These are phyloP conservation scores for Globisporangium paroecandrum DNA, from an alignment of 352 stramenopile genomes.

Conservation along the genomic window DNA sequence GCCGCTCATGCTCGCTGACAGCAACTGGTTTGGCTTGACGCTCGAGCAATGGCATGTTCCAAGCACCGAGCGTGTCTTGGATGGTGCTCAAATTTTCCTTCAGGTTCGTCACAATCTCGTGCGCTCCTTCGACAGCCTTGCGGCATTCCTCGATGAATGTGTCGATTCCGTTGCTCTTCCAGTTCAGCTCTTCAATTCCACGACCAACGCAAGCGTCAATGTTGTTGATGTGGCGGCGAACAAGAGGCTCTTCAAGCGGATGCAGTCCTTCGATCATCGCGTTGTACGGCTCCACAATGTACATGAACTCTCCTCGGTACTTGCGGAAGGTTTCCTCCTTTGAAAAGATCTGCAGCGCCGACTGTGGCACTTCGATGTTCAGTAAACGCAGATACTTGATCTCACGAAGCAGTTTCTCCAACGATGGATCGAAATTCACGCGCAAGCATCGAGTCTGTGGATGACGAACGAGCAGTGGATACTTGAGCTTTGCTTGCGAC, in stretches of 20 bases:
- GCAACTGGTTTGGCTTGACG: conserved; percentile 95
- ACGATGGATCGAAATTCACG: conserved; percentile 97
- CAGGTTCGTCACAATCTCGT: conserved; percentile 93
- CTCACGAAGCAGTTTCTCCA: conserved; percentile 96
- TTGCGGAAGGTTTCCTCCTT: conserved; percentile 95
- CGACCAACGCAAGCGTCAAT: conserved; percentile 93
- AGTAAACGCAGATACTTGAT: conserved; percentile 97
- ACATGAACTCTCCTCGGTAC: conserved; percentile 95
- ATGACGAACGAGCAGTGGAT: conserved; percentile 90
- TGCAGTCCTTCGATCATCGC: conserved; percentile 95
- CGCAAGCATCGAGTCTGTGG: conserved; percentile 88
- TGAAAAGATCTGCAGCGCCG: conserved; percentile 94
- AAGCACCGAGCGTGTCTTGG: conserved; percentile 90
- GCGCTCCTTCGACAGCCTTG: conserved; percentile 82
- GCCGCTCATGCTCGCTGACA: conserved; percentile 94
- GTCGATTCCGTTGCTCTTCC: conserved; percentile 92
- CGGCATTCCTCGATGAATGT: conserved; percentile 93
- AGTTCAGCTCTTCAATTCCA: conserved; percentile 95
- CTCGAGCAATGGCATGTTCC: conserved; percentile 93
- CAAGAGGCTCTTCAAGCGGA: conserved; percentile 95
- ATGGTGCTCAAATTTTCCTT: conserved; percentile 97
- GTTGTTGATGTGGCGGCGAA: conserved; percentile 94
- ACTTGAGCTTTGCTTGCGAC: conserved; percentile 94
- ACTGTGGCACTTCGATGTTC: conserved; percentile 92
- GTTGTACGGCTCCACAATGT: conserved; percentile 98